Base-by-base conservation (phyloP, 345 rosid species). In the Theobroma cacao region DNA sequence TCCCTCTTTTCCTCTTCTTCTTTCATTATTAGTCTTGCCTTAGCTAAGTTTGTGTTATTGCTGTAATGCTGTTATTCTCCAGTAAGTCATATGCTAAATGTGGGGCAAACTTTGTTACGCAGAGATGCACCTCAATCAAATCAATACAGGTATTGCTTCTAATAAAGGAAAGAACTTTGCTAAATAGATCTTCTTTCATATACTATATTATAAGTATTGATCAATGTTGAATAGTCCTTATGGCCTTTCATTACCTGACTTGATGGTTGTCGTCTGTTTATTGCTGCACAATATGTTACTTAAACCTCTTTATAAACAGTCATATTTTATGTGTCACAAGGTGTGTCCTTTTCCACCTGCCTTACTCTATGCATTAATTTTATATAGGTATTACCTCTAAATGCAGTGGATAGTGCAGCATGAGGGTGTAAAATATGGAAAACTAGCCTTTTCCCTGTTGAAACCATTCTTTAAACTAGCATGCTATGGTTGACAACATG, bases 11-110 rank as follows among this genome's bases (percentile, higher is more conserved):
- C n/a, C 22, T 33, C 58, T 41, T 72, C 15, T 56, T 61, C 72
- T 48, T 55, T 47, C 13, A 3, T 40, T 38, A 30, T 66, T 13
- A 1, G 76, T 47, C 5, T n/a, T 69, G 15, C 13, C 28, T 8
- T 76, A 43, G 58, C 65, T 77, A 34, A 53, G 52, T 1, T 3
- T 72, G 67, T 71, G n/a, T 30, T 7, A 0, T 65, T 55, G 22
- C 43, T 56, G 58, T 17, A n/a, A n/a, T 70, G 63, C 34, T 76
- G 40, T 62, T 60, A 77, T 63, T 85, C 67, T 79, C 34, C 77
- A 95, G 99, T 90, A 13, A 88, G 80, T 76, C 94, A 90, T 83
- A 93, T 95, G 98, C 71, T 95, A 65, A 87, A 76, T 66, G 94
- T 93, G 81, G 98, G 99, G 78, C 86, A 88, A 82, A 82, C 75